Conservation (phyloP, 78 protist species). For the Monosiga brevicollis region DNA sequence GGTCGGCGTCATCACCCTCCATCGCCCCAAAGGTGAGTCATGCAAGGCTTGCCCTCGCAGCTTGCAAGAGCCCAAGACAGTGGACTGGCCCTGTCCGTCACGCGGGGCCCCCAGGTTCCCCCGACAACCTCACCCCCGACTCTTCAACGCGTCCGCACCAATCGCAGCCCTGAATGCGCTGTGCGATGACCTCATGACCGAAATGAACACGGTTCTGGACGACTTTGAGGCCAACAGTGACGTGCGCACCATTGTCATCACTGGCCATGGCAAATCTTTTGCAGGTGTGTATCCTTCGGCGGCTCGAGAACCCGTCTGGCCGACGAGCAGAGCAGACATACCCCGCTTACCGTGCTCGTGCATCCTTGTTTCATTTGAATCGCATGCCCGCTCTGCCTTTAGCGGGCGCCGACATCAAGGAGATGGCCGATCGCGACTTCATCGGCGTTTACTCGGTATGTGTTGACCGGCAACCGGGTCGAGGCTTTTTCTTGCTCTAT, state of each 20-base stretch:
- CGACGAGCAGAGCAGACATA: neutral
- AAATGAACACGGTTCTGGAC: conserved; percentile 42
- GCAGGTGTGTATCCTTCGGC: conserved; percentile 52
- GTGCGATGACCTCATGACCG: conserved; percentile 52
- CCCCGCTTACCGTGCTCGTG: neutral
- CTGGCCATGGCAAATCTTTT: conserved; percentile 86
- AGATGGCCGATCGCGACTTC: conserved; percentile 58
- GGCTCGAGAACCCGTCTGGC: neutral
- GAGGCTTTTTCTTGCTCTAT: too few species aligned
- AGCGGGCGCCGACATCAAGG: conserved; percentile 96
- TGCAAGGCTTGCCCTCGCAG: too few species aligned
- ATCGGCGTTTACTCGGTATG: conserved; percentile 22
- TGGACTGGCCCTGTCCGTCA: too few species aligned
- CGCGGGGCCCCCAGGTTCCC: too few species aligned
- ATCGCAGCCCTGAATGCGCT: conserved; percentile 77
- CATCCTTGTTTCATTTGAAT: neutral
- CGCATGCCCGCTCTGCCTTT: neutral
- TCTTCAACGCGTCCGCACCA: too few species aligned
- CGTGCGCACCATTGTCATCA: conserved; percentile 73
- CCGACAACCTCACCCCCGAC: too few species aligned
- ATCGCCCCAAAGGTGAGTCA: neutral
- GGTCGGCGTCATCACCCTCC: neutral
- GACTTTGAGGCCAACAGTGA: conserved; percentile 52
- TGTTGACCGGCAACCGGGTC: too few species aligned
- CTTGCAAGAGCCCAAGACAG: too few species aligned